A percentile compares a stretch with the other conserved stretches of the same genome.
Conservation (phyloP, 805 yeast genomes). For the Priceomyces castillae region DNA sequence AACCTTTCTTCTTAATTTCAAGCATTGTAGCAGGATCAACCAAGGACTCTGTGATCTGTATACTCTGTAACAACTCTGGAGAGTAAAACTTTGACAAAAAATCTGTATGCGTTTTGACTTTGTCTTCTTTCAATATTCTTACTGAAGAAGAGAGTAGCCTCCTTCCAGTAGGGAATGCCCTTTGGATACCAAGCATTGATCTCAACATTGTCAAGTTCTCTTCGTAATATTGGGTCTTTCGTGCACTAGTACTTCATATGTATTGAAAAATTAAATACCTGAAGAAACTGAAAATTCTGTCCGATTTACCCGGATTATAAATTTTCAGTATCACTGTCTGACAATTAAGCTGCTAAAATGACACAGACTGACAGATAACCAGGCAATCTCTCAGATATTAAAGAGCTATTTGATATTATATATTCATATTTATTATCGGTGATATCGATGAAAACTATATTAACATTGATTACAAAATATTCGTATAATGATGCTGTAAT, state of each 20-base stretch:
- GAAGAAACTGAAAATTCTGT: background rate
- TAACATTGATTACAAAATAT: no score
- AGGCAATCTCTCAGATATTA: no score
- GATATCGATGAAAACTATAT: no score
- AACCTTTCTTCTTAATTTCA: constrained; percentile 31
- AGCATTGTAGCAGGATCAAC: constrained; percentile 64
- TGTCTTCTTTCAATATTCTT: constrained; percentile 8
- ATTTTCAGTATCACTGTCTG: no score
- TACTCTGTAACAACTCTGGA: constrained; percentile 75
- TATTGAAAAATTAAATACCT: background rate
- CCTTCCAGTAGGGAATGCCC: constrained; percentile 2
- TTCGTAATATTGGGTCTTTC: background rate
- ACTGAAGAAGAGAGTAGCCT: constrained; percentile 8
- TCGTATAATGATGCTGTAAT: no score
- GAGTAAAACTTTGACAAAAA: constrained; percentile 74
- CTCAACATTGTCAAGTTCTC: constrained; percentile 5
- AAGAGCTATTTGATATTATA: no score
- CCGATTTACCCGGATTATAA: background rate
- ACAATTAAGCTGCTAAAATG: no score
- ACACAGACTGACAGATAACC: no score
- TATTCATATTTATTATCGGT: no score
- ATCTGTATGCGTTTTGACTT: constrained; percentile 45
- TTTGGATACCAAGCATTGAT: background rate
- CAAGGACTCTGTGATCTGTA: constrained; percentile 73
- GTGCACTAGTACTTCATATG: background rate